These are phyloP conservation scores for Pichia cephalocereana DNA, from an alignment of 805 yeast genomes.

Conservation along the genomic window DNA sequence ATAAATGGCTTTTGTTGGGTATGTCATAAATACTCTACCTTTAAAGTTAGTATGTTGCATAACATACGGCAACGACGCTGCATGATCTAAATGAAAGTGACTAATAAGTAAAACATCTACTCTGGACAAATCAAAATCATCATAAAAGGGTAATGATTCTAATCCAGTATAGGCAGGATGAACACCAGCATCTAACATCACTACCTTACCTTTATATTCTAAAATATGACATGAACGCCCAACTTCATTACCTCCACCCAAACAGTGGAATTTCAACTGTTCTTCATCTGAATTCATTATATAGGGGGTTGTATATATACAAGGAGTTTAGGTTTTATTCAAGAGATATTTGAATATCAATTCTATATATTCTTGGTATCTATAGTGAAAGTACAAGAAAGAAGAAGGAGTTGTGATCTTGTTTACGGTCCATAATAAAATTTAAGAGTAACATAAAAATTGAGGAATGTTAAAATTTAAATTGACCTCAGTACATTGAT, in stretches of 20 bases:
- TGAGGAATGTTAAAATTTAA: no score
- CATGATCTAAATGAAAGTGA: slow-evolving; percentile 97
- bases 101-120: slow-evolving; percentile 82
- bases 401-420: no score
- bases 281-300: slow-evolving; percentile 18
- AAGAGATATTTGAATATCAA: no score
- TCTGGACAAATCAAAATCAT: slow-evolving; percentile 82
- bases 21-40: slow-evolving; percentile 98
- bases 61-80: slow-evolving; percentile 95
- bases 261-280: slow-evolving; percentile 61
- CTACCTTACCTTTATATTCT: slow-evolving; percentile 86
- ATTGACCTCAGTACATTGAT: no score
- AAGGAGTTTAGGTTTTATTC: not conserved
- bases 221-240: slow-evolving; percentile 94
- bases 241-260: slow-evolving; percentile 98
- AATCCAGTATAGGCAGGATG: slow-evolving; percentile 93
- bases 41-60: slow-evolving; percentile 94
- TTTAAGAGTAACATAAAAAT: no score
- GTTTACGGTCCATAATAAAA: no score
- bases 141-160: slow-evolving; percentile 89
- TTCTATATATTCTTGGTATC: no score
- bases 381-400: no score
- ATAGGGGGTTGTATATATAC: not conserved
- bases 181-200: slow-evolving; percentile 97
- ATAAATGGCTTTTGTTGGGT: slow-evolving; percentile 96